Conservation (phyloP, 1,139 yeast species). For the Tardiomyces depauwii region DNA sequence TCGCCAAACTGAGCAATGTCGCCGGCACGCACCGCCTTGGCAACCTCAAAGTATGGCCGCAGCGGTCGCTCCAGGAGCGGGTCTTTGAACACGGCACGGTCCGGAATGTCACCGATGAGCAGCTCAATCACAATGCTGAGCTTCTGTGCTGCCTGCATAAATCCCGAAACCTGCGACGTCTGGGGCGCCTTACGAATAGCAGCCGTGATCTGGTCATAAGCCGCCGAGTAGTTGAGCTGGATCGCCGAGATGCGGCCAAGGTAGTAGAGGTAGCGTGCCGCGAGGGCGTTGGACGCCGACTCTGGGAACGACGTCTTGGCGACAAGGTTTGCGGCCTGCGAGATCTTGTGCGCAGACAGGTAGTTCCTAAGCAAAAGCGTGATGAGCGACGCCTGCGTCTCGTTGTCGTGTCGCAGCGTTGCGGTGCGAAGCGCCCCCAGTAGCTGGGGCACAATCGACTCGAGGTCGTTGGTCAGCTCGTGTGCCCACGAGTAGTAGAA, state of each 20-base stretch:
- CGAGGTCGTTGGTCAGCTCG: constrained; percentile 47
- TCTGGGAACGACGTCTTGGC: constrained; percentile 84
- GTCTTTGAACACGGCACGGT: constrained; percentile 67
- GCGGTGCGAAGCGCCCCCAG: constrained; percentile 76
- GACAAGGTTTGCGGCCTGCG: constrained; percentile 81
- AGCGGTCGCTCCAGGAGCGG: constrained; percentile 46
- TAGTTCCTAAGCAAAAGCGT: constrained; percentile 77
- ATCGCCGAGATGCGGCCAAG: constrained; percentile 83
- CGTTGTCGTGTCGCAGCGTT: constrained; percentile 83
- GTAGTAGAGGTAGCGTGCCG: constrained; percentile 86
- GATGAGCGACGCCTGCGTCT: constrained; percentile 79
- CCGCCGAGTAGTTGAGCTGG: constrained; percentile 85
- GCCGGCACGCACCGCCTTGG: constrained; percentile 88
- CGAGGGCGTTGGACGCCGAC: constrained; percentile 75
- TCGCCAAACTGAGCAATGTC: constrained; percentile 74
- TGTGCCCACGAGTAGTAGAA: constrained; percentile 75
- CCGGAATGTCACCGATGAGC: constrained; percentile 97
- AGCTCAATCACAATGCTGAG: constrained; percentile 80
- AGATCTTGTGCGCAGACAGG: constrained; percentile 65
- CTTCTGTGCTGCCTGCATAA: constrained; percentile 83
- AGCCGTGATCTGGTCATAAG: constrained; percentile 80
- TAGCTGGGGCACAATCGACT: constrained; percentile 54
- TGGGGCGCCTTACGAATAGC: constrained; percentile 98
- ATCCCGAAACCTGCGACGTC: constrained; percentile 74
- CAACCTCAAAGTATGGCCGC: constrained; percentile 74